Evolutionary conservation across 1,139 yeast species (phyloP), one percentile per base, ranked within the genome.

Genomic region (Saccharomycopsis hybrid): DNA sequence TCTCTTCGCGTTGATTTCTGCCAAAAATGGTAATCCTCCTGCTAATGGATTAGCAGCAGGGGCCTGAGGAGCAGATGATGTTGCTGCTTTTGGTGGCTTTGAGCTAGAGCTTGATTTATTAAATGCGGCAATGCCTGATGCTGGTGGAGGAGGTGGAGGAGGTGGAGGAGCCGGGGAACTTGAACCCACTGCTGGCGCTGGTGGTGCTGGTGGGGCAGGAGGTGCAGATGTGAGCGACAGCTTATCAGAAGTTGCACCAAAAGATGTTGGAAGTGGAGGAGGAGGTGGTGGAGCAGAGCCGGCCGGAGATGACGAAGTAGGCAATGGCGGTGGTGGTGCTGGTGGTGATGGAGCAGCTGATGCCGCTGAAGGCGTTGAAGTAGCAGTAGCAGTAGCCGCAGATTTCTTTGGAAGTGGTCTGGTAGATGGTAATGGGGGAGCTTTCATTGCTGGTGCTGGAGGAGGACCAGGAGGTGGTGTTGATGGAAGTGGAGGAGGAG

Each of bases 21-120:
- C 55, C 9, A 53, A 41, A 28, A 53, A 53, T 4, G 55, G 55
- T n/a, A 53, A 38, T 2, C 55, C 55, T 3, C 50, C 54, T n/a
- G 36, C 43, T n/a, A 39, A 8, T 3, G 47, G 46, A 18, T 18
- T 18, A 4, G 51, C 37, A 13, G 51, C 39, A 5, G 48, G 38
- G 18, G 46, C 11, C 7, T 27, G 11, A 31, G 51, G 46, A 24
- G 53, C 43, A 5, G 38, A 30, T 11, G 52, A 50, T 8, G 47
- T 31, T 5, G 52, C 8, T 2, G 50, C 39, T 18, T 18, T 18
- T 18, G 18, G 18, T 18, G 18, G 18, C 18, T 18, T 18, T 9
- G 46, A 44, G 9, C 31, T 27, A 18, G 39, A 24, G 18, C 44
- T 39, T 18, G 18, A 18, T 18, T 18, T 18, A 18, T 32, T 35